phyloP scores from a whole-genome alignment of 345 rosid species.

The Bruguiera parviflora region DNA sequence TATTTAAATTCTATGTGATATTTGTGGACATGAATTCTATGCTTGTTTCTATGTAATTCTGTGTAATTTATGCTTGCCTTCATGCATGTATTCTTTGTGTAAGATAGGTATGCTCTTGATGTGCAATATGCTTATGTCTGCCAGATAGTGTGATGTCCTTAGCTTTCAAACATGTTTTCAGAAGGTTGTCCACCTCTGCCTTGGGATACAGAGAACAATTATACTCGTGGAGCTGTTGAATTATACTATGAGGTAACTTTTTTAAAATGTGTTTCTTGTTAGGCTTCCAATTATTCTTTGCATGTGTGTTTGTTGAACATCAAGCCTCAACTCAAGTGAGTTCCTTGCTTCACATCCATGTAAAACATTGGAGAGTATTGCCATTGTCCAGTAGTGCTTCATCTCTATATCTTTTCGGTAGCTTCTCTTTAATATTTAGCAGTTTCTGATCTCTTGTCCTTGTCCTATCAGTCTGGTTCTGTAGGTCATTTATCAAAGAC shows the following conservation, averaged over 20 bases:
- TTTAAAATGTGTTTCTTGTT: constrained; percentile 3
- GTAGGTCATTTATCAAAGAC: constrained; percentile 44
- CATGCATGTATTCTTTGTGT: no score
- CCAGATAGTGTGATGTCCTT: constrained; percentile 42
- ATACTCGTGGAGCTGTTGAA: constrained; percentile 70
- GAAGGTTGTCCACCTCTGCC: constrained; percentile 64
- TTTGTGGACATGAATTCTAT: no score
- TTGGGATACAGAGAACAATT: constrained; percentile 69
- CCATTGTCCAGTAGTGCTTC: neutral
- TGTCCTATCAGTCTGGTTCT: constrained; percentile 53
- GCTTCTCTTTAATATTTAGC: neutral
- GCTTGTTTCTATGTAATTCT: no score
- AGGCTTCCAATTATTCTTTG: neutral
- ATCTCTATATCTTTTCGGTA: neutral
- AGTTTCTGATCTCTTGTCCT: constrained; percentile 5
- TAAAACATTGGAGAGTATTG: neutral
- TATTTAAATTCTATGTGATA: no score
- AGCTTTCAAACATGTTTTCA: constrained; percentile 72
- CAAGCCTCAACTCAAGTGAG: neutral
- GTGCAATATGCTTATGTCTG: neutral
- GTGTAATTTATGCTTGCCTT: no score
- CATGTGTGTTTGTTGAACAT: neutral
- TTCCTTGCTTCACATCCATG: neutral
- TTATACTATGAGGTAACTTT: constrained; percentile 74
- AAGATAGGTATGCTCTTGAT: neutral